Percentiles rank a stretch among this genome's conserved stretches.
Evolutionary conservation across 2,329 filamentous ascomycete genomes (phyloP).

Genomic region (Kalaharituber pfeilii): DNA sequence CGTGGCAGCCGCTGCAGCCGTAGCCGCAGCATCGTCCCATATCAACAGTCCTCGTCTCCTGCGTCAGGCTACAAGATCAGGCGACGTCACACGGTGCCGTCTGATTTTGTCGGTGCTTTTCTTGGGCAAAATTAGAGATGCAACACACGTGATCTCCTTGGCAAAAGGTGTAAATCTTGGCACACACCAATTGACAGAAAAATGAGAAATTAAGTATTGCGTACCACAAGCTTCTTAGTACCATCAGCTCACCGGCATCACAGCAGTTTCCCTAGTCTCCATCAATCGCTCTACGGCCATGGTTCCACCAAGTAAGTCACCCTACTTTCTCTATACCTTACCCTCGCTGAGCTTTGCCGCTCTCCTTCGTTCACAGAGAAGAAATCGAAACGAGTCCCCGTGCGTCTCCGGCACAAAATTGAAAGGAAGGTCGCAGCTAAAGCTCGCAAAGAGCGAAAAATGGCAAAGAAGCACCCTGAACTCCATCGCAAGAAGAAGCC

Average conservation of each 20-base stretch:
- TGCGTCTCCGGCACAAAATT: slow-evolving; percentile 87
- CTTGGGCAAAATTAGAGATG: no score
- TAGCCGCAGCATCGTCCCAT: no score
- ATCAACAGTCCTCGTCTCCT: no score
- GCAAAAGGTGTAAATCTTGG: background rate
- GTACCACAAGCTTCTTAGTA: background rate
- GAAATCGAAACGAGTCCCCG: slow-evolving; percentile 78
- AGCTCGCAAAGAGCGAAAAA: slow-evolving; percentile 75
- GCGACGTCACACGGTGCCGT: no score
- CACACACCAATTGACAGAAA: background rate
- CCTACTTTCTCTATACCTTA: background rate
- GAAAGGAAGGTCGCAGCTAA: slow-evolving; percentile 81
- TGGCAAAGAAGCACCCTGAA: slow-evolving; percentile 90
- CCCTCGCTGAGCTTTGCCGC: background rate
- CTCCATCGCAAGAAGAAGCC: slow-evolving; percentile 98
- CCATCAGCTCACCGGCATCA: background rate
- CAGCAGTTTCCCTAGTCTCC: background rate
- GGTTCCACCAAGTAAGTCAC: background rate
- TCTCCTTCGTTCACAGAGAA: slow-evolving; percentile 44
- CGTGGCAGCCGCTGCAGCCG: no score
- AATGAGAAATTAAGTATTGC: background rate
- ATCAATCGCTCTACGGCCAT: background rate
- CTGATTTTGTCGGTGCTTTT: no score
- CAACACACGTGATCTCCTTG: no score
- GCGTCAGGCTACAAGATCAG: no score